A percentile compares a stretch with the other conserved stretches of the same genome.
These are phyloP conservation scores for Pythium periplocum DNA, from an alignment of 352 stramenopile genomes.

Conservation along the genomic window DNA sequence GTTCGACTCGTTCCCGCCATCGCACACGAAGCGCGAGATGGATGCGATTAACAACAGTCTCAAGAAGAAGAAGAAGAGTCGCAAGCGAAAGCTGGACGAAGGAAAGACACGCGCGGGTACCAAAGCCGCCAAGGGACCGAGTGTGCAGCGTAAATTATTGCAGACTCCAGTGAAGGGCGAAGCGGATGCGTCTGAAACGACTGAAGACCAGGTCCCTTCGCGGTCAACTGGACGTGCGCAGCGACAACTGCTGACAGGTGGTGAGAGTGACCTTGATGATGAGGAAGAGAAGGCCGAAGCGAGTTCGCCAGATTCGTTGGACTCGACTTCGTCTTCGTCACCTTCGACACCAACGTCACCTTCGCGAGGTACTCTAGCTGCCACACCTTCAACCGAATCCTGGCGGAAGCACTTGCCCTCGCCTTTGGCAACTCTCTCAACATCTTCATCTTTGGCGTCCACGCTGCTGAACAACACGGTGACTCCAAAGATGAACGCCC, in stretches of 20 bases:
- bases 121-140: slow-evolving; percentile 15
- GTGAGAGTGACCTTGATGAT: neutral
- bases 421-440: no score
- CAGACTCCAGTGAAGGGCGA: slow-evolving; percentile 57
- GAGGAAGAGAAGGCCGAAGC: no score
- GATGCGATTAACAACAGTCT: slow-evolving; percentile 83
- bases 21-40: slow-evolving; percentile 58
- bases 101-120: slow-evolving; percentile 9
- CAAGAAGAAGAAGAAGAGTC: slow-evolving; percentile 51
- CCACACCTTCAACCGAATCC: no score
- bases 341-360: no score
- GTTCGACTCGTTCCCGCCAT: slow-evolving; percentile 35
- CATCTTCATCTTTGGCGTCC: slow-evolving; percentile 1
- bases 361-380: no score
- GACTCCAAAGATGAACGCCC: slow-evolving; percentile 13
- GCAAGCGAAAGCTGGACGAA: slow-evolving; percentile 56
- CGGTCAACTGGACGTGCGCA: no score
- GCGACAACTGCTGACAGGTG: no score
- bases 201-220: no score
- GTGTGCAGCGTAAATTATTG: slow-evolving; percentile 68
- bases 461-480: neutral
- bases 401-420: no score
- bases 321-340: no score
- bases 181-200: no score
- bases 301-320: no score